Evolutionary conservation across 2,329 filamentous ascomycete genomes (phyloP), one percentile per base, ranked within the genome.

Genomic region (Aspergillus pseudonomiae): DNA sequence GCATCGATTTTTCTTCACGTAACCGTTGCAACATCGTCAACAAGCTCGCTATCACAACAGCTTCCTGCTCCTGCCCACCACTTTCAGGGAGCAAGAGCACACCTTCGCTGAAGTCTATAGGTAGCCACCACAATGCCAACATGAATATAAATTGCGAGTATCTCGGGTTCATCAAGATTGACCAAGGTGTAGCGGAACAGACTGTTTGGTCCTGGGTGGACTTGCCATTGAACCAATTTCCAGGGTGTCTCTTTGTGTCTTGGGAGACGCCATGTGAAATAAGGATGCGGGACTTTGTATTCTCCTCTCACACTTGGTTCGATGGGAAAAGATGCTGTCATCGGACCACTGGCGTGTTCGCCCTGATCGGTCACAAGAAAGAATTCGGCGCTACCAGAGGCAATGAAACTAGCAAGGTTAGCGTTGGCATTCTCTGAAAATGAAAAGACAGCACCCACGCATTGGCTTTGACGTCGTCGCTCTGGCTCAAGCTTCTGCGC

Each of bases 101-200:
- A 10, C 62, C 58, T 14, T 63, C 53, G 28, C 61, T 63, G 52
- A 60, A 52, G 32, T 63, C 57, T 6, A 32, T 43, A n/a, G 61
- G 61, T 14, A 63, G 16, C 57, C 57, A 63, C 28, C n/a, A 56
- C 52, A 30, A 63, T 60, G 1, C 61, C 57, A 21, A 63, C 34
- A 45, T 63, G 61, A 14, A 60, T 34, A 48, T 60, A 63, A 21
- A 63, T 63, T n/a, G 61, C 61, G 5, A 63, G 43, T 21, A 63
- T 46, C 19, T 24, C 41, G 4, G 26, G 41, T 7, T 50, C 28
- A 0, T 43, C 34, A 1, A 64, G 16, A 43, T 62, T 60, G 21
- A 57, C 56, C 19, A 64, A 36, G 2, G 50, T 59, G 26, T 64
- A 64, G 16, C 63, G 63, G 32, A 55, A 59, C 19, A 62, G 56